Conservation (phyloP, 257 asterid genomes). For the Solanum paucissectum region DNA sequence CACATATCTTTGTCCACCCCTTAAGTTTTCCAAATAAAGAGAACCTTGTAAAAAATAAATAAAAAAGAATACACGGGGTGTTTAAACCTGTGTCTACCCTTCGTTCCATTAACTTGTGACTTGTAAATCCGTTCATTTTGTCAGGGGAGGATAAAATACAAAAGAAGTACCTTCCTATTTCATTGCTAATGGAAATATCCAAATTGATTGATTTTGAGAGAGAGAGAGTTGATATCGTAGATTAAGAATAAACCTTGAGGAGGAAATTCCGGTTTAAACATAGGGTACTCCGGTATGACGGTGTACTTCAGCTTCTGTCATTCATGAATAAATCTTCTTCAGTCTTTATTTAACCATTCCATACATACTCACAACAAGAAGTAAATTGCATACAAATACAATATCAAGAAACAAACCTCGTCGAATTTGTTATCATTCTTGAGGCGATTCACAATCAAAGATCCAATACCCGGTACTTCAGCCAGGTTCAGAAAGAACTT, state of each 20-base stretch:
- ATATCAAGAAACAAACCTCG: slow-evolving; percentile 33
- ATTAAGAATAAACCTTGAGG: slow-evolving; percentile 60
- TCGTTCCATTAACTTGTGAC: neutral
- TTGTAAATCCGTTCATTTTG: neutral
- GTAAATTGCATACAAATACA: neutral
- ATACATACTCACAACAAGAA: neutral
- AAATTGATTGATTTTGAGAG: neutral
- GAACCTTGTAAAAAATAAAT: neutral
- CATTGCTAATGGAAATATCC: neutral
- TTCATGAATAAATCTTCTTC: neutral
- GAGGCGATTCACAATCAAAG: slow-evolving; percentile 38
- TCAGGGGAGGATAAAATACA: neutral
- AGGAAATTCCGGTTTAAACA: slow-evolving; percentile 91
- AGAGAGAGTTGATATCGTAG: neutral
- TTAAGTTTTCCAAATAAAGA: neutral
- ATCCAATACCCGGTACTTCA: slow-evolving; percentile 63
- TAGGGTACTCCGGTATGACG: slow-evolving; percentile 83
- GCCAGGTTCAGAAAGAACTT: slow-evolving; percentile 45
- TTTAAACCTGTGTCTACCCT: neutral
- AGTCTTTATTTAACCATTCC: neutral
- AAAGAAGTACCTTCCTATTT: neutral
- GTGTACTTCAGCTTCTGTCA: slow-evolving; percentile 76
- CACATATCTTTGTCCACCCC: neutral
- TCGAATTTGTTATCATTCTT: slow-evolving; percentile 54
- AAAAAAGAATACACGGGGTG: neutral